Evolutionary conservation across 768 basidiomycete species (phyloP), one percentile per base, ranked within the genome.

Genomic region (Boletus bicolor): DNA sequence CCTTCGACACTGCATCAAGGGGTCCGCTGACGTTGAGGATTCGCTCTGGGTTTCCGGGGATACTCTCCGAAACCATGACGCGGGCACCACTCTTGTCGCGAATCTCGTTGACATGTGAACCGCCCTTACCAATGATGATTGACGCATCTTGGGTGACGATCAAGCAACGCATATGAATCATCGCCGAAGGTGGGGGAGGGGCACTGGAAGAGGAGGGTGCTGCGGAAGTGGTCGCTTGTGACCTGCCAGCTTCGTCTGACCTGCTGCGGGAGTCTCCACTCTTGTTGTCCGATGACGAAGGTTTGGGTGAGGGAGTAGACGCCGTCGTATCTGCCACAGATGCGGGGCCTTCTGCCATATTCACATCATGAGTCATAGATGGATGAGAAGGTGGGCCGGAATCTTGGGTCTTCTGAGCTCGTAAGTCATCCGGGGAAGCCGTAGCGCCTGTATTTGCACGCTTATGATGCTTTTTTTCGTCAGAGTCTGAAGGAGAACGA

Each of bases 101-200:
- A 59, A 99, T 98, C 74, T 99, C 97, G 66, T 97, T 98, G 64
- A 99, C 95, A 75, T 98, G 97, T 43, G 89, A 83, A 60, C 96
- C 96, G 48, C 79, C 90, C 74, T 93, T 93, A 37, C 97, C 97
- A 62, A 99, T 99, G 77, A 98, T 98, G 75, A 99, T 96, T 52
- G 93, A 95, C 12, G 97, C 97, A 74, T 99, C 97, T 75, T 98
- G 95, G 10, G 97, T 98, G 64, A 99, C 97, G 69, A 99, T 99
- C 66, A 99, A 79, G 72, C 93, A 95, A 44, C 96, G 86, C 93
- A 99, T 96, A 67, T 95, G 90, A 64, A 99, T 99, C 74, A 85
- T 85, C 34, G 89, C 87, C 17, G 90, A 84, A 26, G 89, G 88
- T 11, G 85, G 75, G 3, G 82, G 70, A 10, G 76, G 62, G 7